Percentiles rank a stretch among this genome's conserved stretches.
phyloP scores from a whole-genome alignment of 2,329 filamentous ascomycete genomes.

The Xylariaceae sp. region DNA sequence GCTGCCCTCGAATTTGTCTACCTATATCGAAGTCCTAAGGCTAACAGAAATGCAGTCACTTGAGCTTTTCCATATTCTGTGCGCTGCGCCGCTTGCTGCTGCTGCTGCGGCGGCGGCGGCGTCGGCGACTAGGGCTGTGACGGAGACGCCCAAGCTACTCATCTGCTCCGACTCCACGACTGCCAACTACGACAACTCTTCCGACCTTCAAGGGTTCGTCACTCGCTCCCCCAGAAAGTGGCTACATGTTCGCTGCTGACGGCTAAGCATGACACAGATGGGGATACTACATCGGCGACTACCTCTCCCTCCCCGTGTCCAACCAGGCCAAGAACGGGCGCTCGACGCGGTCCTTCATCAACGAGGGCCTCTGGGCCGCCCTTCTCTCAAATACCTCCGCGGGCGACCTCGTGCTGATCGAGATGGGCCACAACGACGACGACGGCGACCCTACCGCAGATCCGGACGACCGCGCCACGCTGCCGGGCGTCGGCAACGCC shows the following conservation, averaged over 20 bases:
- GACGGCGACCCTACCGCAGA: slow-evolving; percentile 15
- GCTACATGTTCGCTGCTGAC: no score
- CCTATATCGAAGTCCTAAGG: no score
- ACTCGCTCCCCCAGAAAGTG: no score
- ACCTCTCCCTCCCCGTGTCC: slow-evolving; percentile 5
- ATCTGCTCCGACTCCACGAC: slow-evolving; percentile 3
- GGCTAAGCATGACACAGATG: slow-evolving; percentile 8
- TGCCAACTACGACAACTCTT: neutral
- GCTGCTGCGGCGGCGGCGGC: no score
- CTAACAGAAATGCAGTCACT: no score
- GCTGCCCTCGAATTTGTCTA: no score
- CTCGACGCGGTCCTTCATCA: slow-evolving; percentile 14
- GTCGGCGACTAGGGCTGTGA: no score
- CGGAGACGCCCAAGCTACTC: neutral
- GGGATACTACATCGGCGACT: slow-evolving; percentile 9
- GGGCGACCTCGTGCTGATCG: slow-evolving; percentile 17
- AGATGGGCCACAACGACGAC: slow-evolving; percentile 22
- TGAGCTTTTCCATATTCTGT: no score
- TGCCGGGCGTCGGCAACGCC: slow-evolving; percentile 16
- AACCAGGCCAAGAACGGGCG: slow-evolving; percentile 13
- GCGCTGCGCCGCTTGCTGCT: no score
- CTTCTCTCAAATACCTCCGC: slow-evolving; percentile 8
- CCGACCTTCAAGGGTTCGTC: slow-evolving; percentile 2
- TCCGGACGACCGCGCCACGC: slow-evolving; percentile 14
- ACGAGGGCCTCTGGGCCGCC: slow-evolving; percentile 12